A percentile compares a stretch with the other conserved stretches of the same genome.
phyloP scores from a whole-genome alignment of 768 basidiomycete genomes.

The Tephrocybe sp. region DNA sequence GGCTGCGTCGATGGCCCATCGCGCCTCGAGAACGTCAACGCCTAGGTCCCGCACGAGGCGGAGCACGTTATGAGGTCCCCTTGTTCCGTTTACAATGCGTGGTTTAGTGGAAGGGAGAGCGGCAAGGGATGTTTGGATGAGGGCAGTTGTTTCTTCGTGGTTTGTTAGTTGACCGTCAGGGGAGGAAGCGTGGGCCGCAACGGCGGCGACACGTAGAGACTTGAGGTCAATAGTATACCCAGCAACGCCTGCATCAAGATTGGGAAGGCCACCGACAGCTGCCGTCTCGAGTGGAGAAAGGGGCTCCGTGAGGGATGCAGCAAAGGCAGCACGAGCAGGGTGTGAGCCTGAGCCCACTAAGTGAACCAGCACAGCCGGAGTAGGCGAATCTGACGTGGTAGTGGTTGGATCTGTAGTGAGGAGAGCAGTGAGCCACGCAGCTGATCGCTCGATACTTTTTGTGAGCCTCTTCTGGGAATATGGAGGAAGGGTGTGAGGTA shows the following conservation, averaged over 20 bases:
- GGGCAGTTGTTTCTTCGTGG: constrained; percentile 18
- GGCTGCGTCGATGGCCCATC: constrained; percentile 71
- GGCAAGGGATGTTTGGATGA: constrained; percentile 62
- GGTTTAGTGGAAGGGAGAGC: constrained; percentile 56
- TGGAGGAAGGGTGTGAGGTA: constrained; percentile 61
- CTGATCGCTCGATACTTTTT: constrained; percentile 73
- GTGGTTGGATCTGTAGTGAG: constrained; percentile 31
- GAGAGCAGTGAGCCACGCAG: constrained; percentile 60
- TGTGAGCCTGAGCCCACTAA: constrained; percentile 62
- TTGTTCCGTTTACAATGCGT: constrained; percentile 56
- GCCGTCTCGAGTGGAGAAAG: constrained; percentile 58
- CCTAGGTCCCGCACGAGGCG: constrained; percentile 63
- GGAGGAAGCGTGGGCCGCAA: constrained; percentile 13
- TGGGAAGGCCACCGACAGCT: constrained; percentile 46
- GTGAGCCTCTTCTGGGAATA: constrained; percentile 78
- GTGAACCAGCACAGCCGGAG: constrained; percentile 61
- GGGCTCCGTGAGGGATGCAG: constrained; percentile 54
- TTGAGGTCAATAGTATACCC: constrained; percentile 76
- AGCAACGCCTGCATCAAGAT: constrained; percentile 64
- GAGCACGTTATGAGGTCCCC: constrained; percentile 77
- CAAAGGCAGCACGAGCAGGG: constrained; percentile 64
- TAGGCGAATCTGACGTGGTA: constrained; percentile 1
- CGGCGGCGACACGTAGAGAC: constrained; percentile 38
- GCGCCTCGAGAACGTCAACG: constrained; percentile 73
- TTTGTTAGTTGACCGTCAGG: not conserved